Conservation (phyloP, 495 filamentous ascomycete genomes). For the Penicillium chermesinum region DNA sequence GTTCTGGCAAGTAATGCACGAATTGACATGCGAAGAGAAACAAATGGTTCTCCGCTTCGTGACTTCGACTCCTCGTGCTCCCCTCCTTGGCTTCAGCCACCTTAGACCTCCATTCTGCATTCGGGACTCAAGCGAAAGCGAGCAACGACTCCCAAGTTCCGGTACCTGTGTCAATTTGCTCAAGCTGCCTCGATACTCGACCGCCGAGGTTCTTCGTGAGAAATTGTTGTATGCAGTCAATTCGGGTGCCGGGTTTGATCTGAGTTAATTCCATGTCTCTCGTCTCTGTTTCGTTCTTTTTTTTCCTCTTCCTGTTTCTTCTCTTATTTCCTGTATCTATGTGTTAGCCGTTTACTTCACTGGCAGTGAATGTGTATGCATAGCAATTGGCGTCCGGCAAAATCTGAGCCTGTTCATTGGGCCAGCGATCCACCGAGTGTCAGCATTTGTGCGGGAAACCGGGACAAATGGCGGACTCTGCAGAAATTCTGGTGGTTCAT, state of each 20-base stretch:
- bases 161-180: slow-evolving; percentile 96
- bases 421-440: slow-evolving; percentile 4
- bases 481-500: background rate
- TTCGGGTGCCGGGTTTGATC: slow-evolving; percentile 90
- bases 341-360: background rate
- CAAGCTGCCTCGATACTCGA: slow-evolving; percentile 82
- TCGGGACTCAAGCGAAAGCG: slow-evolving; percentile 74
- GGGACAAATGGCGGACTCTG: background rate
- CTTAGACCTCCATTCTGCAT: slow-evolving; percentile 87
- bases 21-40: slow-evolving; percentile 66
- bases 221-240: slow-evolving; percentile 89
- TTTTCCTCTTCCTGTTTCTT: background rate
- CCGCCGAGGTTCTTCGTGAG: slow-evolving; percentile 55
- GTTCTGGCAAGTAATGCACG: slow-evolving; percentile 89
- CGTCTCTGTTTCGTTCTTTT: background rate
- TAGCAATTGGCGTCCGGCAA: slow-evolving; percentile 26
- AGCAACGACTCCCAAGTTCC: slow-evolving; percentile 80
- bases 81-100: slow-evolving; percentile 82
- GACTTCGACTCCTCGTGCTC: slow-evolving; percentile 87
- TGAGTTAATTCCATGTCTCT: slow-evolving; percentile 52
- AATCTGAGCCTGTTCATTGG: slow-evolving; percentile 15
- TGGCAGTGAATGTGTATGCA: slow-evolving; percentile 16
- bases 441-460: slow-evolving; percentile 2
- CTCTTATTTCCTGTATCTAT: slow-evolving; percentile 3
- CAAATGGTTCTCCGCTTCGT: slow-evolving; percentile 92